These are phyloP conservation scores for Apiotrichum gamsii DNA, from an alignment of 1,284 basidiomycete genomes.

Conservation along the genomic window DNA sequence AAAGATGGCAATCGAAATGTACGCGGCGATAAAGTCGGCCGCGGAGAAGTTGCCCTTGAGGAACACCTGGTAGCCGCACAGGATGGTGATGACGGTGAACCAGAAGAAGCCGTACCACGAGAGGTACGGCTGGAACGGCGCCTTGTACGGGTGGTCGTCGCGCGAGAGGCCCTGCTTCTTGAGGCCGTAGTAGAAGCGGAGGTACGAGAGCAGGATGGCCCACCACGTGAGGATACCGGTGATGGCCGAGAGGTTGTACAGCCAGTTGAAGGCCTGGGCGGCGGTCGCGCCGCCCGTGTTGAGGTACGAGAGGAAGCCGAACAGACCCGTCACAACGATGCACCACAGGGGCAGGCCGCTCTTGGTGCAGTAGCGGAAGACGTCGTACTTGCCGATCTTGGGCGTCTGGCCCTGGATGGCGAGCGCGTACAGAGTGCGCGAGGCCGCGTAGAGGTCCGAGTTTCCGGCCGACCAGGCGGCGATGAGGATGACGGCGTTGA, in stretches of 20 bases:
- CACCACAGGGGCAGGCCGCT: slow-evolving; percentile 63
- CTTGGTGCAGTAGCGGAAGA: slow-evolving; percentile 57
- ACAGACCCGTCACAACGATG: slow-evolving; percentile 53
- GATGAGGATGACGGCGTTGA: slow-evolving; percentile 56
- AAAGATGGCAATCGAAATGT: slow-evolving; percentile 40
- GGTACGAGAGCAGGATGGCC: slow-evolving; percentile 64
- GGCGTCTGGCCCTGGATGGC: slow-evolving; percentile 67
- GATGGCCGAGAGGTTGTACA: slow-evolving; percentile 62
- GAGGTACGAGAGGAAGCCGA: slow-evolving; percentile 55
- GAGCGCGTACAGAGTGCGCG: slow-evolving; percentile 75
- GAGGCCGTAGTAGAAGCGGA: slow-evolving; percentile 64
- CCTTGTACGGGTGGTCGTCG: slow-evolving; percentile 54
- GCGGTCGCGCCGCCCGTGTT: slow-evolving; percentile 37
- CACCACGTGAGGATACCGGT: slow-evolving; percentile 64
- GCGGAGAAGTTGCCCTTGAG: slow-evolving; percentile 55
- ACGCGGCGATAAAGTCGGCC: slow-evolving; percentile 43
- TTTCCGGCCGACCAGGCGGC: slow-evolving; percentile 81
- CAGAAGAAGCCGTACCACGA: slow-evolving; percentile 24
- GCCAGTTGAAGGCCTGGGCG: slow-evolving; percentile 52
- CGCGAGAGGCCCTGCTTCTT: slow-evolving; percentile 57
- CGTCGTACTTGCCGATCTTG: slow-evolving; percentile 34
- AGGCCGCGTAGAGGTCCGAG: slow-evolving; percentile 70
- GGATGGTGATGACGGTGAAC: slow-evolving; percentile 36
- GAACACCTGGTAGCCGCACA: slow-evolving; percentile 51
- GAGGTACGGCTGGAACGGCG: slow-evolving; percentile 17